Evolutionary conservation across 1,284 basidiomycete species (phyloP).

Genomic region (Sporisorium exsertum): DNA sequence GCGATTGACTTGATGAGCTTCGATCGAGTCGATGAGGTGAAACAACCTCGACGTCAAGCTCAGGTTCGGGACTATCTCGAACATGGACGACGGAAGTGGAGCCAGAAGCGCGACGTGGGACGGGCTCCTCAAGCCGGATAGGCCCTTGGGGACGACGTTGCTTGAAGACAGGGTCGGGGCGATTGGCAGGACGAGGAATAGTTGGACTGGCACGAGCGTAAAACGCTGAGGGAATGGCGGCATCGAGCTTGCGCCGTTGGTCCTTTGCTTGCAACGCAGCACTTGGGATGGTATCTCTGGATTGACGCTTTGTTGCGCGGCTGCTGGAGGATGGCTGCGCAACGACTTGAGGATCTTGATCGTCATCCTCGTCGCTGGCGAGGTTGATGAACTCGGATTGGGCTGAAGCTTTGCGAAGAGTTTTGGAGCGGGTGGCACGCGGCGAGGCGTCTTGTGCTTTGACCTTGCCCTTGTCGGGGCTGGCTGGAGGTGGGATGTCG

Average conservation of each 20-base stretch:
- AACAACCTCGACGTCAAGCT: neutral
- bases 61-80: neutral
- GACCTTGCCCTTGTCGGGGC: slow-evolving; percentile 24
- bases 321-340: neutral
- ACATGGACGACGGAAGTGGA: neutral
- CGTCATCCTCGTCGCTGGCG: slow-evolving; percentile 15
- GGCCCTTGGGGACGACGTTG: slow-evolving; percentile 12
- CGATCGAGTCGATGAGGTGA: neutral
- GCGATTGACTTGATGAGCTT: neutral
- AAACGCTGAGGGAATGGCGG: neutral
- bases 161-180: neutral
- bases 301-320: neutral
- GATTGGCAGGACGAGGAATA: neutral
- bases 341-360: neutral
- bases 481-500: neutral
- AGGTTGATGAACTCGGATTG: slow-evolving; percentile 7
- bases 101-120: neutral
- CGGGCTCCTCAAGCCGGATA: slow-evolving; percentile 13
- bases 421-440: slow-evolving; percentile 2
- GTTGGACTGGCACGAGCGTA: neutral
- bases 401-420: slow-evolving; percentile 2
- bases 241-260: neutral
- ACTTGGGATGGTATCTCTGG: neutral
- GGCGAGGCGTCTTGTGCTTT: slow-evolving; percentile 14
- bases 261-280: slow-evolving; percentile 29